Conservation (phyloP, 257 asterid genomes). For the Coffea eugenioides region DNA sequence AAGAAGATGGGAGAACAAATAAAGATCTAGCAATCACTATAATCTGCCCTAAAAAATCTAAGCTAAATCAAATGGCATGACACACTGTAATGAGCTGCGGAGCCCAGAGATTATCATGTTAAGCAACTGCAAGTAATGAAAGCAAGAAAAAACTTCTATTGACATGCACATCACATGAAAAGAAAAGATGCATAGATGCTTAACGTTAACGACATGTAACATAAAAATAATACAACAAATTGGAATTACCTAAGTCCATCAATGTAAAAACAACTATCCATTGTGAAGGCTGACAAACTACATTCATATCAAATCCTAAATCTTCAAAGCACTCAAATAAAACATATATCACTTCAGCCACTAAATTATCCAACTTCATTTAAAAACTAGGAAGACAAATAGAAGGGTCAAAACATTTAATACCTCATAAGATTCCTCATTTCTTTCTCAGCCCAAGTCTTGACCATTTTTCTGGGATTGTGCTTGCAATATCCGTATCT, state of each 20-base stretch:
- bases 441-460: conserved; percentile 99
- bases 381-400: neutral
- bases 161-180: neutral
- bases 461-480: conserved; percentile 96
- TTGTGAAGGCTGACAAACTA: neutral
- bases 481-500: conserved; percentile 92
- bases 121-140: neutral
- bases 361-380: neutral
- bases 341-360: neutral
- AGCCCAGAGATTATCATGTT: neutral
- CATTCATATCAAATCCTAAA: neutral
- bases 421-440: conserved; percentile 98
- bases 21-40: neutral
- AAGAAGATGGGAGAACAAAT: neutral
- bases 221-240: neutral
- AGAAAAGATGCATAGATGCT: neutral
- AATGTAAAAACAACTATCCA: neutral
- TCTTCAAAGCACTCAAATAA: no score
- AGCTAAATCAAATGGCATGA: neutral
- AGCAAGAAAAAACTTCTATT: neutral
- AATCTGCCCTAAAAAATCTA: neutral
- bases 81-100: neutral
- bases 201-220: neutral
- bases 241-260: neutral
- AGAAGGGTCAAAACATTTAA: conserved; percentile 1